Conservation (phyloP, 768 basidiomycete species). For the Cystobasidium tubakii region DNA sequence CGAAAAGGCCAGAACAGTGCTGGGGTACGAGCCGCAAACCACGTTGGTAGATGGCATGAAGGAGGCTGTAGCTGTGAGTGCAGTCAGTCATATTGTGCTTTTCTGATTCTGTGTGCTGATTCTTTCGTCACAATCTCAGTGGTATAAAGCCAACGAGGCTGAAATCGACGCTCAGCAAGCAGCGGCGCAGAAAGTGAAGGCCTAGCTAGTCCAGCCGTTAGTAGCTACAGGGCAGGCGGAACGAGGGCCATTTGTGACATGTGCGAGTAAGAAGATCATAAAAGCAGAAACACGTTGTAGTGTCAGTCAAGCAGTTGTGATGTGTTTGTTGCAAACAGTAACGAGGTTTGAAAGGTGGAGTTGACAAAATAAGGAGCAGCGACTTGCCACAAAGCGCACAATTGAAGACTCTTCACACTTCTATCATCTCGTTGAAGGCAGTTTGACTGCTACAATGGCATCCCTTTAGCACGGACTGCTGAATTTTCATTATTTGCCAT, state of each 20-base stretch:
- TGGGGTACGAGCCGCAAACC: constrained; percentile 89
- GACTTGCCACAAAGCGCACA: no score
- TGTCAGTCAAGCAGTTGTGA: no score
- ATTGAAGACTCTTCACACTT: no score
- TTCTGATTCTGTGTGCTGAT: neutral
- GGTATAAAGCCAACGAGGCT: constrained; percentile 31
- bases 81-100: neutral
- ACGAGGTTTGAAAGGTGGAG: no score
- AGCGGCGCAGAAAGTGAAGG: neutral
- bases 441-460: no score
- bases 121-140: neutral
- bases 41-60: constrained; percentile 81
- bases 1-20: constrained; percentile 76
- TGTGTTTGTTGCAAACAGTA: no score
- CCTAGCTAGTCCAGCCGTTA: neutral
- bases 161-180: constrained; percentile 22
- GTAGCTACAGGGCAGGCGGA: no score
- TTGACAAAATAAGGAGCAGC: no score
- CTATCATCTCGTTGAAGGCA: no score
- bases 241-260: neutral
- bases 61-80: constrained; percentile 57
- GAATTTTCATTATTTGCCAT: neutral
- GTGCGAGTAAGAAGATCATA: neutral
- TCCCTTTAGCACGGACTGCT: neutral
- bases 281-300: no score